Conservation (phyloP, 2,329 filamentous ascomycete species). For the Ascochyta clinopodiicola region DNA sequence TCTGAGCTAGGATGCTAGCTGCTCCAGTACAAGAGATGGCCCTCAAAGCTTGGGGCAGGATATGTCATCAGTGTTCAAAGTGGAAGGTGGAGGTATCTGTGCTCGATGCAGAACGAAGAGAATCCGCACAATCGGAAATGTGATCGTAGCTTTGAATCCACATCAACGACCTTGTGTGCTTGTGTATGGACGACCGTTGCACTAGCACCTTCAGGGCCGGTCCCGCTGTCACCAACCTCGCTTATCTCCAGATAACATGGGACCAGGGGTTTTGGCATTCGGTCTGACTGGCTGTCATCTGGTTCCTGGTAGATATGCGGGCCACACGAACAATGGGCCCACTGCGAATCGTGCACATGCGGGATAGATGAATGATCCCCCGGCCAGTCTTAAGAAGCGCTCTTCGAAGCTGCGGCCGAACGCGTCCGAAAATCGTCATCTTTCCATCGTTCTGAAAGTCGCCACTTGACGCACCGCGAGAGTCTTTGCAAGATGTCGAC, state of each 20-base stretch:
- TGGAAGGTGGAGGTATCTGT: neutral
- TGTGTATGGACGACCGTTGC: neutral
- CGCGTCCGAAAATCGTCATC: neutral
- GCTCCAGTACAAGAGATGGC: neutral
- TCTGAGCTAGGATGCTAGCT: neutral
- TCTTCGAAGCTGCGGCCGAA: neutral
- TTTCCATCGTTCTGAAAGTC: slow-evolving; percentile 4
- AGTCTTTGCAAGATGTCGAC: slow-evolving; percentile 16
- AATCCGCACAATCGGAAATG: neutral
- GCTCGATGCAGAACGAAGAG: neutral
- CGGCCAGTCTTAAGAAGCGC: slow-evolving; percentile 1
- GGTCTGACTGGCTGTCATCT: neutral
- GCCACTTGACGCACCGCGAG: slow-evolving; percentile 5
- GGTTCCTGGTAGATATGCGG: neutral
- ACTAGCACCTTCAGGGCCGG: slow-evolving; percentile 1
- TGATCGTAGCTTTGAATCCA: neutral
- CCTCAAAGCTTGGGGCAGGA: neutral
- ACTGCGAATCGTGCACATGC: neutral
- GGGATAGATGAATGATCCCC: neutral
- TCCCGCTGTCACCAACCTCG: slow-evolving; percentile 3
- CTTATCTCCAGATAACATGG: neutral
- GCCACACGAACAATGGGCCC: neutral
- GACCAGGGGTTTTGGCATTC: neutral
- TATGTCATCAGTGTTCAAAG: neutral
- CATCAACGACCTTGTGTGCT: neutral